phyloP scores from a whole-genome alignment of 495 filamentous ascomycete species.

The Apodospora peruviana region DNA sequence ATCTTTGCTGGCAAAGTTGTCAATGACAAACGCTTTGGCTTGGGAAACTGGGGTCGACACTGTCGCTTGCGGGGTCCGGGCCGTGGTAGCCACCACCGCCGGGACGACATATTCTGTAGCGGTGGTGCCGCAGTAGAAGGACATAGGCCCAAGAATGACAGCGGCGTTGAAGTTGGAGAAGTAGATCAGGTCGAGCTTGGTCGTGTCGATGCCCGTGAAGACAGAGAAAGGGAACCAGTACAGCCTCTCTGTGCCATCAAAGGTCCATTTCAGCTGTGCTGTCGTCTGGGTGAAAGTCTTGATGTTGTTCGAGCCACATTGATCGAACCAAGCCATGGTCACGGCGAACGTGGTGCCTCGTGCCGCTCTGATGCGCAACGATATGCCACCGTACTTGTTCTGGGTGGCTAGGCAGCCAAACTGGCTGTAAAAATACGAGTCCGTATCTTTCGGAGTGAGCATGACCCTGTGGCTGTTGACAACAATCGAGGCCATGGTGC shows the following conservation, averaged over 20 bases:
- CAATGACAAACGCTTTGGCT: constrained; percentile 56
- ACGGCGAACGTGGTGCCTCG: constrained; percentile 50
- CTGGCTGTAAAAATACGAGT: constrained; percentile 56
- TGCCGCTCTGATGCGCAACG: constrained; percentile 51
- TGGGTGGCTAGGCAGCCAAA: constrained; percentile 50
- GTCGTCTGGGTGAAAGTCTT: constrained; percentile 36
- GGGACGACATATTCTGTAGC: constrained; percentile 46
- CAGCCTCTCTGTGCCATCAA: constrained; percentile 55
- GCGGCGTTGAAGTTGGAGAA: constrained; percentile 40
- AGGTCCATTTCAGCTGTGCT: constrained; percentile 51
- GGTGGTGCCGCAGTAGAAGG: constrained; percentile 53
- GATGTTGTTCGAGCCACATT: constrained; percentile 33
- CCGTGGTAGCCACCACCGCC: constrained; percentile 18
- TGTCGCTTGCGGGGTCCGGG: constrained; percentile 26
- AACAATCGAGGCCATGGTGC: constrained; percentile 51
- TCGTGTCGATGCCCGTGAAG: constrained; percentile 45
- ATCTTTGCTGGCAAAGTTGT: constrained; percentile 52
- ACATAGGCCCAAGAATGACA: constrained; percentile 52
- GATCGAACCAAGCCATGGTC: constrained; percentile 42
- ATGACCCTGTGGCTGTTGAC: constrained; percentile 47
- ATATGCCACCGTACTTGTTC: constrained; percentile 51
- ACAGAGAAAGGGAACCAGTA: constrained; percentile 54
- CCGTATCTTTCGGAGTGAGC: constrained; percentile 40
- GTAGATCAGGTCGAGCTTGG: constrained; percentile 48
- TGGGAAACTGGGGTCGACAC: constrained; percentile 43